Percentiles rank a stretch among this genome's conserved stretches.
Conservation (phyloP, 169 alveolate genomes). For the Amoebophrya sp. region DNA sequence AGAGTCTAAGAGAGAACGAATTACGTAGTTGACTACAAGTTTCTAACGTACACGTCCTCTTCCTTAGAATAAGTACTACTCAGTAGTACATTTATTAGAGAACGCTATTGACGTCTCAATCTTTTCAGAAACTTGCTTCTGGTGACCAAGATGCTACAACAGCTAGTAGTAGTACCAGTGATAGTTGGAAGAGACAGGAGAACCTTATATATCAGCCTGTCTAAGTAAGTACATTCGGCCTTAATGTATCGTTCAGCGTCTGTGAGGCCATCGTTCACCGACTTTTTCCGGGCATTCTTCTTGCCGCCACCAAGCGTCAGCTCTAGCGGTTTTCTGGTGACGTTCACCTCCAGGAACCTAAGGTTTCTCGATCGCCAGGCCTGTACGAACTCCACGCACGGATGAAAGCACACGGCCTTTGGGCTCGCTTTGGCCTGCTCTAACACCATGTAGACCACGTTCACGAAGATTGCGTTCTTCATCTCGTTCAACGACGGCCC, state of each 20-base stretch:
- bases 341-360: not conserved
- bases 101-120: no score
- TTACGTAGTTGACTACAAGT: no score
- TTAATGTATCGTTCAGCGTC: not conserved
- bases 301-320: not conserved
- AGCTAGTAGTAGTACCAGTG: no score
- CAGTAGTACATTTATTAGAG: no score
- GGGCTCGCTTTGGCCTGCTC: not conserved
- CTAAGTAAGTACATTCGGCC: no score
- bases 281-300: not conserved
- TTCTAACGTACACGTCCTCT: no score
- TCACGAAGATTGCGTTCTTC: slow-evolving; percentile 1
- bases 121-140: no score
- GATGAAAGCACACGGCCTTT: not conserved
- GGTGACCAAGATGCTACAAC: no score
- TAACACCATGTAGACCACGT: not conserved
- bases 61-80: no score
- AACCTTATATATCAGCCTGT: no score
- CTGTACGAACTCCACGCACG: not conserved
- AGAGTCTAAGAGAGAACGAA: no score
- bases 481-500: not conserved
- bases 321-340: not conserved
- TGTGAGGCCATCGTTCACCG: not conserved
- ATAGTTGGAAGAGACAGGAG: no score
- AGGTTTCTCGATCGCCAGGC: not conserved